A percentile compares a stretch with the other conserved stretches of the same genome.
Conservation (phyloP, 2,329 filamentous ascomycete species). For the Periconia sp. region DNA sequence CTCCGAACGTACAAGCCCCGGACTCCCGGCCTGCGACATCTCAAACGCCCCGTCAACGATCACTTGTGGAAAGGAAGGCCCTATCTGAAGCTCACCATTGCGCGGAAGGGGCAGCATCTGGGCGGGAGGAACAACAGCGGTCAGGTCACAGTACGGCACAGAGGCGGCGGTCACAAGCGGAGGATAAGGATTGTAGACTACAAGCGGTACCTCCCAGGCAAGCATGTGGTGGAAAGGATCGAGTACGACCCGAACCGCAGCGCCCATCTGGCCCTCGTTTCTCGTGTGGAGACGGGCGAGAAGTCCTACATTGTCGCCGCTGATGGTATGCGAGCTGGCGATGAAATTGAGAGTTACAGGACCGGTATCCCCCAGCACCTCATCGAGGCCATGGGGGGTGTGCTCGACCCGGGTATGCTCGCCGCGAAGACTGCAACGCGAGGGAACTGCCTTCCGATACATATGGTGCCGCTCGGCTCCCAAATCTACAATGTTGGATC, state of each 20-base stretch:
- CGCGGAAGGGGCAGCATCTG: constrained; percentile 90
- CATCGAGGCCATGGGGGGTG: constrained; percentile 88
- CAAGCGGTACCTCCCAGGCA: constrained; percentile 75
- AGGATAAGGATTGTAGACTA: constrained; percentile 94
- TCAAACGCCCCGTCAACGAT: constrained; percentile 91
- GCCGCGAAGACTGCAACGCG: constrained; percentile 92
- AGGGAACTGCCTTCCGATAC: constrained; percentile 92
- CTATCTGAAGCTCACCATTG: constrained; percentile 80
- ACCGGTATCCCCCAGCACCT: constrained; percentile 86
- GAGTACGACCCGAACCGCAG: constrained; percentile 95
- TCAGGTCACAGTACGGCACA: constrained; percentile 85
- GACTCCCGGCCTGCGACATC: constrained; percentile 89
- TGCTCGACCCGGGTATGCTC: constrained; percentile 92
- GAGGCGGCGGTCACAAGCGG: constrained; percentile 89
- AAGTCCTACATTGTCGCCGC: constrained; percentile 95
- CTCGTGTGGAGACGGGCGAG: constrained; percentile 72
- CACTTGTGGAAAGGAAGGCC: constrained; percentile 96
- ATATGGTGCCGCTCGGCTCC: constrained; percentile 96
- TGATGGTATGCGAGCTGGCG: constrained; percentile 90
- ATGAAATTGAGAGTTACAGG: constrained; percentile 90
- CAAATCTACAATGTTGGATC: constrained; percentile 89
- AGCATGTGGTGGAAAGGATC: constrained; percentile 89
- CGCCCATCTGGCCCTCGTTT: constrained; percentile 89
- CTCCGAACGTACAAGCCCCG: constrained; percentile 91
- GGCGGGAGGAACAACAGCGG: constrained; percentile 92